Percentiles rank a stretch among this genome's conserved stretches.
Evolutionary conservation across 2,329 filamentous ascomycete species (phyloP).

Genomic region (Pseudocercospora musae): DNA sequence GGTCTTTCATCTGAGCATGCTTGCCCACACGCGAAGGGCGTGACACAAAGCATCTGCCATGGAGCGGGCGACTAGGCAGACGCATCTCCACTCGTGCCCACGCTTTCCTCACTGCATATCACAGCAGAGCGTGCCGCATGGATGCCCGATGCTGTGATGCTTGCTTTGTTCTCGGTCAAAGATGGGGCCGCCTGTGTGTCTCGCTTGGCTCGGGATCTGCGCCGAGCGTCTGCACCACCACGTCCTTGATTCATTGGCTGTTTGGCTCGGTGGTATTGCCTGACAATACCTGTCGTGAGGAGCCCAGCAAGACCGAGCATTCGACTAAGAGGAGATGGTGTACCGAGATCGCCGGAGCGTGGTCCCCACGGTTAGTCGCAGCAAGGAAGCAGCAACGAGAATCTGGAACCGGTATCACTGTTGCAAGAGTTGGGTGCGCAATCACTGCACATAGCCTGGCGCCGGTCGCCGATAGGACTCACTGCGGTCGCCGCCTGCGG

Average conservation of each 20-base stretch:
- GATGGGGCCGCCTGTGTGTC: conserved; percentile 2
- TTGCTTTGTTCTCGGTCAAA: not conserved
- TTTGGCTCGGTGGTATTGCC: conserved; percentile 10
- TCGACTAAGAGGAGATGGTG: not conserved
- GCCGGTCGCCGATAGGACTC: conserved; percentile 27
- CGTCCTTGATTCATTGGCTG: not conserved
- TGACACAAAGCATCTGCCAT: conserved; percentile 1
- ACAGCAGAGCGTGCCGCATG: not conserved
- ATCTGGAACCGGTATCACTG: not conserved
- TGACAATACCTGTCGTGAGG: not conserved
- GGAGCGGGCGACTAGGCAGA: conserved; percentile 1
- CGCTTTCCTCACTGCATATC: not conserved
- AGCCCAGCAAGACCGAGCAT: not conserved
- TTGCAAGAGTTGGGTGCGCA: not conserved
- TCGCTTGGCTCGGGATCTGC: not conserved
- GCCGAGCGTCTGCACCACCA: not conserved
- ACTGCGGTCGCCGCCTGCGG: conserved; percentile 28
- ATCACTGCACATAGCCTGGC: conserved; percentile 28
- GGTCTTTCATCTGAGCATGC: not conserved
- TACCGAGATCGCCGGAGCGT: not conserved
- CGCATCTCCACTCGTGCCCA: not conserved
- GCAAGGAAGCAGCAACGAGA: not conserved
- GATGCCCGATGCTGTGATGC: not conserved
- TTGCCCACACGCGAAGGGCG: not conserved
- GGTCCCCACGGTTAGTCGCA: not conserved